Evolutionary conservation across 768 basidiomycete genomes (phyloP).

Genomic region (Suillus ampliporus): DNA sequence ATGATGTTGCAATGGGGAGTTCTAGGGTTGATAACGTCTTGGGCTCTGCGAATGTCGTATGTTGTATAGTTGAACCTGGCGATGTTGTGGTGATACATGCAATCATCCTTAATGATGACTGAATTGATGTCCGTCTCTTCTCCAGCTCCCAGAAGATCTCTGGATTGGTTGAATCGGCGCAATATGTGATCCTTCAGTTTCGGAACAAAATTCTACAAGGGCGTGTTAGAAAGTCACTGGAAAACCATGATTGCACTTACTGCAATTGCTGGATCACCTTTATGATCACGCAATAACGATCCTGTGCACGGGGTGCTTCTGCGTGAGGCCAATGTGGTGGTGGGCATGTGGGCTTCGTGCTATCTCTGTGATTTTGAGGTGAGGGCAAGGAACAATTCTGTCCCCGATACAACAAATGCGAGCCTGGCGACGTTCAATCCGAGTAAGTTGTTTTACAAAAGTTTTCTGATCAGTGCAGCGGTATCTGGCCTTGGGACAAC

Average conservation of each 20-base stretch:
- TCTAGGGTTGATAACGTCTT: neutral
- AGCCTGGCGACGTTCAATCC: constrained; percentile 10
- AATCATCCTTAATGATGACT: neutral
- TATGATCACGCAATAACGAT: constrained; percentile 10
- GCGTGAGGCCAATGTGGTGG: constrained; percentile 24
- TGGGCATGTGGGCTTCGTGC: constrained; percentile 14
- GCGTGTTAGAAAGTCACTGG: too few relatives aligned
- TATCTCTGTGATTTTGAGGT: neutral
- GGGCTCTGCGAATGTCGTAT: neutral
- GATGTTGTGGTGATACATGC: constrained; percentile 1
- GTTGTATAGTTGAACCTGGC: constrained; percentile 7
- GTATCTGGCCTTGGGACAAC: constrained; percentile 8
- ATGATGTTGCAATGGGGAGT: neutral
- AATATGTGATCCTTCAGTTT: constrained; percentile 14
- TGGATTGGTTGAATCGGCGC: constrained; percentile 6
- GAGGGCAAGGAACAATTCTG: neutral
- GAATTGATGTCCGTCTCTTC: constrained; percentile 45
- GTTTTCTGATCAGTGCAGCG: constrained; percentile 2
- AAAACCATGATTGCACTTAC: too few relatives aligned
- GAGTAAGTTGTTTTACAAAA: constrained; percentile 10
- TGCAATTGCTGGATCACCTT: constrained; percentile 27
- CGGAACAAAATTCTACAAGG: constrained; percentile 19
- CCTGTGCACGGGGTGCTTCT: neutral
- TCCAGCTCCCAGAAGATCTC: constrained; percentile 43
- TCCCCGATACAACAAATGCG: constrained; percentile 11